phyloP scores from a whole-genome alignment of 768 basidiomycete species.

The Lactifluus pinguis region DNA sequence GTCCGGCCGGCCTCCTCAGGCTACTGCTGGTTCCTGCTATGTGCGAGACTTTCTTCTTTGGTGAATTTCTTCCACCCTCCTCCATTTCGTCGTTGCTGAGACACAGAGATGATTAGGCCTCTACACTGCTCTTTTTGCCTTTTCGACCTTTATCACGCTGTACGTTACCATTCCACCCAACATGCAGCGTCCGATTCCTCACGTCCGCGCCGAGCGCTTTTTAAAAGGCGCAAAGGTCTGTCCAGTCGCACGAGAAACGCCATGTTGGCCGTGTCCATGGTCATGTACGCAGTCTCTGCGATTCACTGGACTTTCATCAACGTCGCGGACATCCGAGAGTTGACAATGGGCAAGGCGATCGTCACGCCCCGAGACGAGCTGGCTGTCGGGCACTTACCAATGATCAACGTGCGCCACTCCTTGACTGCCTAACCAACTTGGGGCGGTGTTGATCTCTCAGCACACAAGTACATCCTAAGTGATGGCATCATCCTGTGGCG shows the following conservation, averaged over 20 bases:
- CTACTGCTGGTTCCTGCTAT: background rate
- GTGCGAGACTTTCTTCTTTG: background rate
- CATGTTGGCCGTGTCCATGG: background rate
- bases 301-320: background rate
- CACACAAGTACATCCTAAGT: background rate
- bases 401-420: background rate
- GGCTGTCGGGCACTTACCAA: background rate
- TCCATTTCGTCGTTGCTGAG: background rate
- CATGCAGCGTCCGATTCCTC: background rate
- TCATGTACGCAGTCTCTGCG: slow-evolving; percentile 1
- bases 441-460: background rate
- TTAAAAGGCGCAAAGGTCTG: background rate
- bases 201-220: background rate
- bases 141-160: background rate
- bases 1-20: background rate
- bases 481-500: slow-evolving; percentile 9
- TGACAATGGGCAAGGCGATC: background rate
- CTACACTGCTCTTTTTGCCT: background rate
- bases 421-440: background rate
- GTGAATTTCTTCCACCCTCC: background rate
- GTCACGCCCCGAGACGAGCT: background rate
- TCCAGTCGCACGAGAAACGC: background rate
- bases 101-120: background rate
- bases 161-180: background rate
- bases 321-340: background rate